Base-by-base conservation (phyloP, 495 filamentous ascomycete genomes). In the Aspergillus affinis region DNA sequence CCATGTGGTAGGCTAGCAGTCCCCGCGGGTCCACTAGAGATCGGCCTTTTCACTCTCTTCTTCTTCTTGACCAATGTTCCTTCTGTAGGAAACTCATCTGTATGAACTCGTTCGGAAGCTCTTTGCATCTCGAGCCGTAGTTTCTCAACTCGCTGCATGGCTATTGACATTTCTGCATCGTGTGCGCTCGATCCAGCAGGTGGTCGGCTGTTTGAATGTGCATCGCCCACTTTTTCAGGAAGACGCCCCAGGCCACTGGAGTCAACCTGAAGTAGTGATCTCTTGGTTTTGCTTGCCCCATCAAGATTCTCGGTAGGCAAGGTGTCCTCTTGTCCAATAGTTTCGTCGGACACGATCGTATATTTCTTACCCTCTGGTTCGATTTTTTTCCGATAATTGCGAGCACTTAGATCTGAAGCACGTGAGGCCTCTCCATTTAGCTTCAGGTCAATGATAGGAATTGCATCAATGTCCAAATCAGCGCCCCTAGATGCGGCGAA, bases 381-480 rank as follows among this genome's bases (percentile, higher is more conserved):
- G 12, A 63, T 64, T 36, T 59, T 65, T 23, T 56, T 70, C 50
- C 27, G 64, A 45, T 60, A 61, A 46, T 64, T 64, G 32, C 61
- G 53, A 49, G 60, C 32, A 1, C 30, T 18, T 58, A 32, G 19
- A 58, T 51, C 10, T 30, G 55, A 48, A 61, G 52, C 57, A 59
- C 49, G 63, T 13, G 30, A 74, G 49, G 30, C 55, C 45, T 44
- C 69, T 53, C 81, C 82, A 3, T 84, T 85, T 23, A 96, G 78
- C 65, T 93, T 85, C 23, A 98, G 83, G 63, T 95, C 86, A 82
- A 98, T 91, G 61, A 98, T 93, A 1, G 94, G 94, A 60, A 98
- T 98, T 15, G 89, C 83, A 69, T 98, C 94, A 52, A 98, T 82
- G 69, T 98, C 94, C 17, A 97, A 74, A 29, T 86, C 88, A 8